phyloP scores from a whole-genome alignment of 2,329 filamentous ascomycete species.

The Ophiobolus disseminans region DNA sequence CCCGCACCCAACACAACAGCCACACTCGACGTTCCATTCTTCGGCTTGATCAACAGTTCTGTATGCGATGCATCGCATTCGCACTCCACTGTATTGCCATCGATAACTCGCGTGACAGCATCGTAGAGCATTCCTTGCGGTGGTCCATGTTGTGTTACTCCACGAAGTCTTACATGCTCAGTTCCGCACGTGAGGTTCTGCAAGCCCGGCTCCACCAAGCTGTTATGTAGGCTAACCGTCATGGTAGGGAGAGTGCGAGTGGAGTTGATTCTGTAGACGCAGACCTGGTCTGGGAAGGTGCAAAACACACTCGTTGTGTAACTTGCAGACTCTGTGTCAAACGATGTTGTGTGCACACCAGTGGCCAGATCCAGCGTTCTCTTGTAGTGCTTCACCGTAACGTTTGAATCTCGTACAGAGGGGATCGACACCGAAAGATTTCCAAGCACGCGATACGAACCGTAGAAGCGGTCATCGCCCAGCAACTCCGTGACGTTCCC shows the following conservation, averaged over 20 bases:
- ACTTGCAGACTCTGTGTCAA: conserved; percentile 33
- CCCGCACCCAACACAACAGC: conserved; percentile 54
- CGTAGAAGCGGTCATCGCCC: conserved; percentile 51
- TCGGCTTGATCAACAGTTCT: conserved; percentile 12
- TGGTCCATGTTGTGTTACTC: conserved; percentile 49
- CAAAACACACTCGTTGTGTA: conserved; percentile 55
- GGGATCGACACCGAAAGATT: conserved; percentile 55
- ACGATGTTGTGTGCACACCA: conserved; percentile 49
- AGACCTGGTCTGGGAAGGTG: conserved; percentile 53
- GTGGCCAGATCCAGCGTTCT: conserved; percentile 54
- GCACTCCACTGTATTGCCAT: background rate
- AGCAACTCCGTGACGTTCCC: conserved; percentile 53
- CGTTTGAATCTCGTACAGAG: conserved; percentile 18
- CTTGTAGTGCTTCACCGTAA: conserved; percentile 44
- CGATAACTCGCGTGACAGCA: conserved; percentile 42
- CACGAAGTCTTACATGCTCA: conserved; percentile 30
- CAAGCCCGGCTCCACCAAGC: conserved; percentile 38
- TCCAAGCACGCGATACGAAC: conserved; percentile 56
- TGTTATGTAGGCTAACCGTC: conserved; percentile 54
- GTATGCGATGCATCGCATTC: background rate
- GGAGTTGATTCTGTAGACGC: conserved; percentile 48
- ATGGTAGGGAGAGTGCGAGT: conserved; percentile 51
- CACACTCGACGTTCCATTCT: conserved; percentile 28
- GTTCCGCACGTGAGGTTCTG: conserved; percentile 46
- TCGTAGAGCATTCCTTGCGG: conserved; percentile 57